Evolutionary conservation across 768 basidiomycete species (phyloP), one percentile per base, ranked within the genome.

Genomic region (Sutorius australiensis): DNA sequence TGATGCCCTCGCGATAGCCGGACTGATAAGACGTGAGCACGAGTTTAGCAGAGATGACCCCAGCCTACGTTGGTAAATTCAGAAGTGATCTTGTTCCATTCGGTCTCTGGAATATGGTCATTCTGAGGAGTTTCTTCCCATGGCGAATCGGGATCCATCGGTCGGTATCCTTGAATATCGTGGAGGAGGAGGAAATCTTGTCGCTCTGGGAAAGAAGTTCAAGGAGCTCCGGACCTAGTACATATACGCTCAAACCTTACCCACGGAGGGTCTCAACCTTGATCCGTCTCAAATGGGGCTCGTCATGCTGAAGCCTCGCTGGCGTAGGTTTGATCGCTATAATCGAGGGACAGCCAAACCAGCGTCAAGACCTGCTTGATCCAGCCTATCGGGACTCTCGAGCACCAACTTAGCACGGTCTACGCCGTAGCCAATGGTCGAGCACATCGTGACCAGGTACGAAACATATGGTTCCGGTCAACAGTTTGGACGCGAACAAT

Each of bases 1-100:
- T 89, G 61, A 98, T 95, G 6, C 95, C 95, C 72, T 98, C 95
- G n/a, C 95, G 83, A 64, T 98, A 98, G 2, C 95, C 95, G 16
- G 83, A 83, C 95, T 97, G 43, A 48, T 33, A 10, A 37, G 14
- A 43, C 31, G 38, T 54, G 48, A 58, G 28, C 33, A 21, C 3
- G 41, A 21, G 42, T 45, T 19, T 10, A n/a, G 51, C 39, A 17
- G 24, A 45, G 8, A 19, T 6, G 41, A 49, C 13, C 6, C 33
- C 7, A 10, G 52, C 77, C 44, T 69, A 88, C 89, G 61, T 86
- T 89, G 17, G 82, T 85, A 66, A 89, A 91, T 33, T 83, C 80
- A 1, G 77, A 76, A 1, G 86, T 80, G 48, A 91, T 75, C 58
- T 77, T 86, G 14, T 73, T 65, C 89, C 88, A 90, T 62, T 90